phyloP scores from a whole-genome alignment of 805 yeast species.

The Clavispora phyllophila region DNA sequence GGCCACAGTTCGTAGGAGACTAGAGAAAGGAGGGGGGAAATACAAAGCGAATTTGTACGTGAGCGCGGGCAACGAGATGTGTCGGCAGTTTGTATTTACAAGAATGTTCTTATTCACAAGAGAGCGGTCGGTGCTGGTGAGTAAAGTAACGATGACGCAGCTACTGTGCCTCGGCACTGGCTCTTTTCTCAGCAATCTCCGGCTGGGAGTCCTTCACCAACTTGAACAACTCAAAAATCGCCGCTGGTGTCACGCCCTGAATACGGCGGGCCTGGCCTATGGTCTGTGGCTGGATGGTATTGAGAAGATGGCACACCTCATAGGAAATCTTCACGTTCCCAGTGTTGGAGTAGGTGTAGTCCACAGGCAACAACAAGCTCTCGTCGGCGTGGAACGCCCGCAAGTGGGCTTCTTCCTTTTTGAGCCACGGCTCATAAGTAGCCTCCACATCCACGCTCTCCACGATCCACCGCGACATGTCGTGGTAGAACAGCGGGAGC shows the following conservation, averaged over 20 bases:
- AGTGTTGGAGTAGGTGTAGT: conserved; percentile 55
- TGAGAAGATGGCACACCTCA: conserved; percentile 67
- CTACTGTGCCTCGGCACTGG: not conserved
- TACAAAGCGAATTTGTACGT: too few relatives aligned
- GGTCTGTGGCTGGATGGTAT: conserved; percentile 76
- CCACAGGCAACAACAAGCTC: conserved; percentile 59
- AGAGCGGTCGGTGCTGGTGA: too few relatives aligned
- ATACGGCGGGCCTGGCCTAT: conserved; percentile 93
- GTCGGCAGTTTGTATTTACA: conserved; percentile 3
- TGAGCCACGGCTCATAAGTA: conserved; percentile 73
- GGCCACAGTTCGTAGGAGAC: too few relatives aligned
- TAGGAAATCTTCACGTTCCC: conserved; percentile 55
- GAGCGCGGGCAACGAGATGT: too few relatives aligned
- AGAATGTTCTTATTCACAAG: not conserved
- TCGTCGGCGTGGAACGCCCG: conserved; percentile 84
- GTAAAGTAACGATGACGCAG: too few relatives aligned
- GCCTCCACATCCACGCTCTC: conserved; percentile 73
- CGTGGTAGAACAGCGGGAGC: conserved; percentile 21
- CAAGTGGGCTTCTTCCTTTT: conserved; percentile 65
- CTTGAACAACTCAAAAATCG: conserved; percentile 72
- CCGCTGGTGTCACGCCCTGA: conserved; percentile 94
- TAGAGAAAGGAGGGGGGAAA: too few relatives aligned
- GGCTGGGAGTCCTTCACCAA: conserved; percentile 17
- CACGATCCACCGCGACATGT: conserved; percentile 37
- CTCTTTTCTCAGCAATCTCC: not conserved